These are phyloP conservation scores for Pseudonitzschia pungens DNA, from an alignment of 108 stramenopile species.

Conservation along the genomic window DNA sequence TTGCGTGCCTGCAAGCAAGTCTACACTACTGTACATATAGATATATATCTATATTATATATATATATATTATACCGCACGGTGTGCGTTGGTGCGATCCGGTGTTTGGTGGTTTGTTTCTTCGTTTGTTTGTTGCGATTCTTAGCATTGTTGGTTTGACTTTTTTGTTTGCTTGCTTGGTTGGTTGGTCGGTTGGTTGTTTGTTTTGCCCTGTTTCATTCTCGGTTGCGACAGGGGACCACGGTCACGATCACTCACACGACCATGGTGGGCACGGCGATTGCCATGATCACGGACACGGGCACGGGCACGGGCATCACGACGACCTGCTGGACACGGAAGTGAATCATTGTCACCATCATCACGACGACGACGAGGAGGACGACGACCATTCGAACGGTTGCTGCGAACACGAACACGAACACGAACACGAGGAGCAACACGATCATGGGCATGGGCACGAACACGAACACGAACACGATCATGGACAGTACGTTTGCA, in stretches of 20 bases:
- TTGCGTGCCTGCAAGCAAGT: too few species aligned
- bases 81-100: too few species aligned
- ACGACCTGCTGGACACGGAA: too few species aligned
- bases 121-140: background rate
- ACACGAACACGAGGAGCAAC: background rate
- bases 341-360: background rate
- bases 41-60: too few species aligned
- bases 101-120: too few species aligned
- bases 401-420: slow-evolving; percentile 28
- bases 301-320: background rate
- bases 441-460: slow-evolving; percentile 32
- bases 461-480: slow-evolving; percentile 27
- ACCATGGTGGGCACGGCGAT: slow-evolving; percentile 35
- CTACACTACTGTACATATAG: too few species aligned
- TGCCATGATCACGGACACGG: slow-evolving; percentile 38
- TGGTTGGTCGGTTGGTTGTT: too few species aligned
- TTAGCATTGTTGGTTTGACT: background rate
- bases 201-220: too few species aligned
- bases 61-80: too few species aligned
- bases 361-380: slow-evolving; percentile 19
- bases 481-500: background rate
- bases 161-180: background rate
- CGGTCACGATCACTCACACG: slow-evolving; percentile 37
- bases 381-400: slow-evolving; percentile 30
- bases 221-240: background rate